These are phyloP conservation scores for Anisodus acutangulus DNA, from an alignment of 257 asterid species.

Conservation along the genomic window DNA sequence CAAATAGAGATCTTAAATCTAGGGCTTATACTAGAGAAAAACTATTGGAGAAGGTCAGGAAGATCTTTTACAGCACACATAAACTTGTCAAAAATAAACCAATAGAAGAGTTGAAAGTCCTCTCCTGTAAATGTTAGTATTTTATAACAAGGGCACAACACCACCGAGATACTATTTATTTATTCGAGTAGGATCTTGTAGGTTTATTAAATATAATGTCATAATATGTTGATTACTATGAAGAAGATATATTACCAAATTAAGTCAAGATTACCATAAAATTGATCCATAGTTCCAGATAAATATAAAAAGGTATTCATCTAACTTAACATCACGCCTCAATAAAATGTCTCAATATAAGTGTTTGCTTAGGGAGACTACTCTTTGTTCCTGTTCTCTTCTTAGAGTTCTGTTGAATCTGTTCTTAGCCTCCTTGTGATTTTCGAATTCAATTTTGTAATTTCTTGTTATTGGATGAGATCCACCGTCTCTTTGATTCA, in stretches of 20 bases:
- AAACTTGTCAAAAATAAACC: not conserved
- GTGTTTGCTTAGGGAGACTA: not conserved
- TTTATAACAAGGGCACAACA: not conserved
- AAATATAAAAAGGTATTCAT: not conserved
- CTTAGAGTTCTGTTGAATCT: not conserved
- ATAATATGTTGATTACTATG: not conserved
- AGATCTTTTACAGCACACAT: not conserved
- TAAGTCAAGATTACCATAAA: not conserved
- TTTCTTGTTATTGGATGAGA: slow-evolving; percentile 13
- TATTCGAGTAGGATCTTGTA: not conserved
- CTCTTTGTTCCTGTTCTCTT: not conserved
- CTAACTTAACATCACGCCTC: not conserved
- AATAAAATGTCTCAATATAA: not conserved
- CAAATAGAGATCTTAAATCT: not conserved
- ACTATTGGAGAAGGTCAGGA: not conserved
- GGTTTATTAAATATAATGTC: not conserved
- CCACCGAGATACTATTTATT: not conserved
- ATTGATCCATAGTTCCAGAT: not conserved
- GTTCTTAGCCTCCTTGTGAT: not conserved
- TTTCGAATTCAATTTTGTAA: not conserved
- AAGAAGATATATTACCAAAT: slow-evolving; percentile 5
- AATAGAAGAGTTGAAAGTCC: not conserved
- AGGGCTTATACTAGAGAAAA: not conserved
- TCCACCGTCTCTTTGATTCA: not conserved
- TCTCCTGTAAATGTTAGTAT: not conserved